Percentiles rank a stretch among this genome's conserved stretches.
Evolutionary conservation across 78 protist genomes (phyloP).

Genomic region (Paratrimastix pyriformis): DNA sequence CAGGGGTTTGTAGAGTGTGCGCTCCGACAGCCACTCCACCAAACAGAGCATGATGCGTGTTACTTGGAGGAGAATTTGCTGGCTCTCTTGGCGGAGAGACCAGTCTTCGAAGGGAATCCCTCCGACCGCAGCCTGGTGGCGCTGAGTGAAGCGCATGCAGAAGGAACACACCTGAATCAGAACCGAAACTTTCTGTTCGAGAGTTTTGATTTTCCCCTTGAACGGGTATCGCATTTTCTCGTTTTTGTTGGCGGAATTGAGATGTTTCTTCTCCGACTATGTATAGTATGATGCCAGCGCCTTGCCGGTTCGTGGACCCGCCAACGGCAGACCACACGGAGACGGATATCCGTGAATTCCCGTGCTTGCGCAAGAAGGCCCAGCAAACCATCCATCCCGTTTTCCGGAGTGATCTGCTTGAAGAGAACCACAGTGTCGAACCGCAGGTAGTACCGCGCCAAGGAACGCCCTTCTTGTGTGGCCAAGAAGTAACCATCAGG

Average conservation of each 20-base stretch:
- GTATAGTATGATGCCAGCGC: too few relatives aligned
- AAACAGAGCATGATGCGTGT: conserved; percentile 9
- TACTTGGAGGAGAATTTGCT: background rate
- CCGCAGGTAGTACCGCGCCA: conserved; percentile 39
- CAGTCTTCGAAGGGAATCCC: conserved; percentile 24
- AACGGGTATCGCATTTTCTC: background rate
- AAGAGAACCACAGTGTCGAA: conserved; percentile 30
- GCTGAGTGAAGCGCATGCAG: too few relatives aligned
- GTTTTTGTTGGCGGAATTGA: conserved; percentile 11
- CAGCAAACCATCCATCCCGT: background rate
- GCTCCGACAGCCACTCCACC: conserved; percentile 9
- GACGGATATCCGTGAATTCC: conserved; percentile 16
- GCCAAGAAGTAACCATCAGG: background rate
- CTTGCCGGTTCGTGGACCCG: too few relatives aligned
- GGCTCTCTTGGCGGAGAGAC: conserved; percentile 10
- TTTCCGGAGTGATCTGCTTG: background rate
- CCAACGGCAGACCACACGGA: too few relatives aligned
- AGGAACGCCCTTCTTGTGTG: conserved; percentile 20
- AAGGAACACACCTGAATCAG: too few relatives aligned
- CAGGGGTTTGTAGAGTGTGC: background rate
- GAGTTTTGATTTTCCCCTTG: conserved; percentile 16
- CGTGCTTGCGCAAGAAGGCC: conserved; percentile 1
- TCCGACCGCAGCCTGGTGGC: conserved; percentile 7
- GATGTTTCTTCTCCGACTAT: conserved; percentile 18
- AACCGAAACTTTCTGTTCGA: conserved; percentile 23